Percentiles rank a stretch among this genome's conserved stretches.
Evolutionary conservation across 164 flowering plant species (phyloP).

Genomic region (Annona squamosa): DNA sequence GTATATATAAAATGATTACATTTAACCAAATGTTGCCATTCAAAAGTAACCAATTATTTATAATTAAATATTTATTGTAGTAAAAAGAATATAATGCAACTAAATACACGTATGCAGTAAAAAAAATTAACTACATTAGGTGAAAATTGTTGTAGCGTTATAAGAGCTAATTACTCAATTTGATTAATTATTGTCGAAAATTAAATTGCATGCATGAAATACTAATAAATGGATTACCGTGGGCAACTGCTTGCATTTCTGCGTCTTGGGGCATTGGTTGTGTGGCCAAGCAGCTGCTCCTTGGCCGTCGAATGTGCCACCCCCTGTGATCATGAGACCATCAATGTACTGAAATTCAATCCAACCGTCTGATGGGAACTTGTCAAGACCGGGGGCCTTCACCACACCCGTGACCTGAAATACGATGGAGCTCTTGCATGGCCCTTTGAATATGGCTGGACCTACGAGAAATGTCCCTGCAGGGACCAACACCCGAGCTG

Average conservation of each 20-base stretch:
- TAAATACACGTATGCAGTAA: too few relatives aligned
- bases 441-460: conserved; percentile 4
- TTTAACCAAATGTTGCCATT: too few relatives aligned
- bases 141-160: too few relatives aligned
- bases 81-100: too few relatives aligned
- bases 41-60: too few relatives aligned
- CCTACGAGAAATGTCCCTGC: conserved; percentile 8
- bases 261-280: conserved; percentile 2
- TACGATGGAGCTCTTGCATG: conserved; percentile 1
- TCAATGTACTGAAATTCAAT: conserved; percentile 3
- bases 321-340: conserved; percentile 1
- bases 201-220: too few relatives aligned
- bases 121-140: too few relatives aligned
- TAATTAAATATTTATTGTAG: too few relatives aligned
- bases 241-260: conserved; percentile 10
- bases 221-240: conserved; percentile 2
- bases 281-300: conserved; percentile 12
- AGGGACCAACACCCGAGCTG: conserved; percentile 3
- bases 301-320: conserved; percentile 14
- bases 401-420: conserved; percentile 4
- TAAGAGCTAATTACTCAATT: too few relatives aligned
- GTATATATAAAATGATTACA: too few relatives aligned
- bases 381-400: conserved; percentile 6
- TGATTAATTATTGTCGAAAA: too few relatives aligned
- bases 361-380: conserved; percentile 6